Evolutionary conservation across 495 filamentous ascomycete species (phyloP).

Genomic region (Amphirosellinia nigrospora): DNA sequence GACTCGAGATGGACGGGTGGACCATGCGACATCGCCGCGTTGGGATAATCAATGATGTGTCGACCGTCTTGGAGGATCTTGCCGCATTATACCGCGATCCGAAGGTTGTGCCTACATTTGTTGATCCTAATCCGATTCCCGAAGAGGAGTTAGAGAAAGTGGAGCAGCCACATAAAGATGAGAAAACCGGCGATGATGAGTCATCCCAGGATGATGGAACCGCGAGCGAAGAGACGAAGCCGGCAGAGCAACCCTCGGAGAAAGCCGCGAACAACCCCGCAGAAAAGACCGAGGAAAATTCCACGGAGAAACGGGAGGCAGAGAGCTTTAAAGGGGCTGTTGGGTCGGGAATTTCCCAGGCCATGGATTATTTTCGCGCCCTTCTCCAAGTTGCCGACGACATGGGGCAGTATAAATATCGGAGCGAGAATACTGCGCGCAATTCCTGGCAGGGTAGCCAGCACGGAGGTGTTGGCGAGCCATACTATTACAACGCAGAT

Average conservation of each 20-base stretch:
- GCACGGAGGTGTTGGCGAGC: slow-evolving; percentile 59
- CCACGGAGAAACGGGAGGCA: slow-evolving; percentile 13
- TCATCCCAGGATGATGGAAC: not conserved
- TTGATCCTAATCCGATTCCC: slow-evolving; percentile 42
- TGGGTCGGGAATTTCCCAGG: slow-evolving; percentile 28
- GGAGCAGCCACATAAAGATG: slow-evolving; percentile 10
- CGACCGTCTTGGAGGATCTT: slow-evolving; percentile 47
- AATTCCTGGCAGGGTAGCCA: slow-evolving; percentile 61
- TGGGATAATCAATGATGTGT: slow-evolving; percentile 57
- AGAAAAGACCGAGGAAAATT: slow-evolving; percentile 27
- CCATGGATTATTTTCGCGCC: slow-evolving; percentile 42
- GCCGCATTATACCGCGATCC: slow-evolving; percentile 47
- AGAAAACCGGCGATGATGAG: slow-evolving; percentile 19
- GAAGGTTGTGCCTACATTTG: slow-evolving; percentile 32
- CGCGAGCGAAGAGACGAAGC: not conserved
- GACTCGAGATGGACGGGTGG: slow-evolving; percentile 55
- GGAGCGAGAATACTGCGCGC: slow-evolving; percentile 42
- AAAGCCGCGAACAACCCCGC: slow-evolving; percentile 12
- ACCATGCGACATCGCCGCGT: slow-evolving; percentile 45
- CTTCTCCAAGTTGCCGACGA: slow-evolving; percentile 42
- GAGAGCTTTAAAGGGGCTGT: not conserved
- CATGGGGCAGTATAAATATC: slow-evolving; percentile 52
- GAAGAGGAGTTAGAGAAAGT: slow-evolving; percentile 24
- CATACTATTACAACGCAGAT: slow-evolving; percentile 57
- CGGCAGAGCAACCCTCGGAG: not conserved